A percentile compares a stretch with the other conserved stretches of the same genome.
Evolutionary conservation across 306 rosid genomes (phyloP).

Genomic region (cucumber (Cucumis sativus)): DNA sequence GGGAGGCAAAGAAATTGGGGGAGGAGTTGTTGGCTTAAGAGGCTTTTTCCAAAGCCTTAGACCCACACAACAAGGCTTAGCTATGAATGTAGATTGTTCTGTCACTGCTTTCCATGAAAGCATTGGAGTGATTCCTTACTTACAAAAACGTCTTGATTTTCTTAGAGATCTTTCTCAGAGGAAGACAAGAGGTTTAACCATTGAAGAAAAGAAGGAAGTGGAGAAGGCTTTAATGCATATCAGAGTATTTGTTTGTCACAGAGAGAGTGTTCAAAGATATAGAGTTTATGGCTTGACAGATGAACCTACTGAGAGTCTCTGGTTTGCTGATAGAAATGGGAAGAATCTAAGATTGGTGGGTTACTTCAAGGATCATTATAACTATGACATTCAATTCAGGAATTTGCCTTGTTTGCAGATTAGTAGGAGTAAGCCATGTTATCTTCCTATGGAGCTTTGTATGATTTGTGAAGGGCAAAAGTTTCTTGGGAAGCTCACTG

Average conservation of each 20-base stretch:
- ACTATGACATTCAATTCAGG: conserved; percentile 74
- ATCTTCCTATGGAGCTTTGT: conserved; percentile 99
- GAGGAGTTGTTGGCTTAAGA: conserved; percentile 89
- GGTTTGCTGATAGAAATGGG: conserved; percentile 87
- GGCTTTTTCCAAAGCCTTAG: conserved; percentile 99
- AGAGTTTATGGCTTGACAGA: conserved; percentile 82
- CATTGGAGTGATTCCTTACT: conserved; percentile 69
- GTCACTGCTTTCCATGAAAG: conserved; percentile 96
- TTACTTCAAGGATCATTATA: conserved; percentile 90
- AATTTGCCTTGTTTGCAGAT: conserved; percentile 91
- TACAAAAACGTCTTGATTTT: conserved; percentile 87
- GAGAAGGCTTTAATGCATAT: conserved; percentile 81
- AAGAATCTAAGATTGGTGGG: conserved; percentile 60
- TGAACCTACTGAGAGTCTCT: conserved; percentile 77
- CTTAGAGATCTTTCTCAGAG: conserved; percentile 69
- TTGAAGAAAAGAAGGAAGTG: conserved; percentile 72
- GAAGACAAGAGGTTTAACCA: conserved; percentile 40
- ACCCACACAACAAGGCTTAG: conserved; percentile 93
- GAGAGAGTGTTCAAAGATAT: conserved; percentile 90
- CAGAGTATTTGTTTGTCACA: conserved; percentile 87
- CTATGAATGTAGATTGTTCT: conserved; percentile 84
- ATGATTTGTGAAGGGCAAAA: conserved; percentile 94
- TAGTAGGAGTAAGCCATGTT: conserved; percentile 86
- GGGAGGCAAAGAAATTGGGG: conserved; percentile 78
- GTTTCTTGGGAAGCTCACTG: conserved; percentile 83